Conservation (phyloP, 179 eudicot species). For the Vitellaria paradoxa region DNA sequence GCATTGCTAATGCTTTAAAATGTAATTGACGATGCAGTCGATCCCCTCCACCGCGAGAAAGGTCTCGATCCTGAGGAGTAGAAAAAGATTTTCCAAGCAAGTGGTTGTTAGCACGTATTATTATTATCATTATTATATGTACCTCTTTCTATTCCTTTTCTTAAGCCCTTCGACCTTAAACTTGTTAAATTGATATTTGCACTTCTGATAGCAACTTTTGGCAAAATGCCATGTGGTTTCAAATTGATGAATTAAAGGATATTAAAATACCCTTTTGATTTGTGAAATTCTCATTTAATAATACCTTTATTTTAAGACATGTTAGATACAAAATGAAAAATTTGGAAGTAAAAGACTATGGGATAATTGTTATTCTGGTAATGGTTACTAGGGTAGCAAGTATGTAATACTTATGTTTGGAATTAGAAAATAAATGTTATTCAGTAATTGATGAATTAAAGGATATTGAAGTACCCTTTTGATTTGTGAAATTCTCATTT, state of each 20-base stretch:
- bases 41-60: conserved; percentile 50
- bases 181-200: not conserved
- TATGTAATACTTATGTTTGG: too few species aligned
- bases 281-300: not conserved
- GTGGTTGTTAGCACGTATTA: not conserved
- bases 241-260: not conserved
- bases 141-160: not conserved
- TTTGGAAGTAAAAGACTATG: too few species aligned
- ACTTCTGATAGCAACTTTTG: not conserved
- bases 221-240: not conserved
- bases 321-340: too few species aligned
- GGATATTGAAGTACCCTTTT: not conserved
- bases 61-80: conserved; percentile 31
- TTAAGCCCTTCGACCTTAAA: not conserved
- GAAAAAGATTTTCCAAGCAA: not conserved
- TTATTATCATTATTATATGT: not conserved
- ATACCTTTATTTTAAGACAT: too few species aligned
- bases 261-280: not conserved
- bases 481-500: not conserved
- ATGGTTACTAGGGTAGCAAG: too few species aligned
- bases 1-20: too few species aligned
- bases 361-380: too few species aligned
- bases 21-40: conserved; percentile 40
- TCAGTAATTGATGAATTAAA: not conserved
- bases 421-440: too few species aligned